phyloP scores from a whole-genome alignment of 495 filamentous ascomycete species.

The Emericellopsis terricola region DNA sequence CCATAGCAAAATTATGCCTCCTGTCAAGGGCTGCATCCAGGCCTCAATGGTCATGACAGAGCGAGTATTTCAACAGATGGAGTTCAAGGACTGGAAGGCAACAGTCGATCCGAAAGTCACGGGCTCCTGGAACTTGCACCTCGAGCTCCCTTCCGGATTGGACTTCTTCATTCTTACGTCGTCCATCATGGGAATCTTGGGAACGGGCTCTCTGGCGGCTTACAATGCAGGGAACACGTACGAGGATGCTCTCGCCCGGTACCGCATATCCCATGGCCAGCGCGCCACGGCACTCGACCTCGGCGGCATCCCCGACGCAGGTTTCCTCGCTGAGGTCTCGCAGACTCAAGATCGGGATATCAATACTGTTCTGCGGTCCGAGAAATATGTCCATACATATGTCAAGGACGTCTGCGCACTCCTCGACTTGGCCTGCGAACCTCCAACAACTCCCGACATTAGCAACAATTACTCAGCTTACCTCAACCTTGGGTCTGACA shows the following conservation, averaged over 20 bases:
- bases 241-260: not conserved
- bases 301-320: not conserved
- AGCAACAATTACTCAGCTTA: not conserved
- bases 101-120: not conserved
- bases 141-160: not conserved
- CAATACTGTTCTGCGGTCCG: not conserved
- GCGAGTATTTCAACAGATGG: slow-evolving; percentile 2
- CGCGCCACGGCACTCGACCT: not conserved
- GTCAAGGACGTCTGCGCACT: not conserved
- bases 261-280: not conserved
- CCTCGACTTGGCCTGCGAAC: not conserved
- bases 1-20: not conserved
- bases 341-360: not conserved
- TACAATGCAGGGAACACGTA: not conserved
- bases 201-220: not conserved
- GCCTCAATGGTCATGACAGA: slow-evolving; percentile 1
- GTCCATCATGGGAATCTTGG: not conserved
- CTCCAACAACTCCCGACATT: not conserved
- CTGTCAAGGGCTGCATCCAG: slow-evolving; percentile 5
- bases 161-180: not conserved
- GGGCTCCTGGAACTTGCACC: not conserved
- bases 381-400: not conserved
- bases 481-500: no score
- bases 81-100: not conserved
- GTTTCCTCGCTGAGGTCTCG: not conserved